Conservation (phyloP, 495 filamentous ascomycete species). For the Hypoxylon crocopeplum region DNA sequence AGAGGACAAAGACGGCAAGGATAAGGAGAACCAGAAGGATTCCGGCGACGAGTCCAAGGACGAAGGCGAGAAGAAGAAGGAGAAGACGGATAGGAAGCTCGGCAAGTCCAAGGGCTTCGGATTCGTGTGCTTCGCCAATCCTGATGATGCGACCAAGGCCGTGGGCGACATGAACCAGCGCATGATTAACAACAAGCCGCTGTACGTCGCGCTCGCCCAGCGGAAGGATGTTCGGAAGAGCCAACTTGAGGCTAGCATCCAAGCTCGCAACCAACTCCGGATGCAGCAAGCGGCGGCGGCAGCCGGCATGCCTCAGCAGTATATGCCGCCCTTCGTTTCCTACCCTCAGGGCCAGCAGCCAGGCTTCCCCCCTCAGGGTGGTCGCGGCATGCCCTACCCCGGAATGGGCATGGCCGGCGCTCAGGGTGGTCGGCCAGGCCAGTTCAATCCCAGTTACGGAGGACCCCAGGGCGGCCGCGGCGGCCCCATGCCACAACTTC, state of each 20-base stretch:
- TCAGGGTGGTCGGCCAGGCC: constrained; percentile 82
- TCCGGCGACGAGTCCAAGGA: constrained; percentile 60
- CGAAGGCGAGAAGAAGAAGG: constrained; percentile 63
- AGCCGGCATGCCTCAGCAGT: constrained; percentile 88
- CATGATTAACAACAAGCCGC: constrained; percentile 96
- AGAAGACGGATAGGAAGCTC: constrained; percentile 75
- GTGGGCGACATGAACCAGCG: constrained; percentile 99
- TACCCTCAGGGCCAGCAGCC: constrained; percentile 86
- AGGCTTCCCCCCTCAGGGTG: constrained; percentile 71
- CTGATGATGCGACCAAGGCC: constrained; percentile 98
- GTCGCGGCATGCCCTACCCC: constrained; percentile 86
- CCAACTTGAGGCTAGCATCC: constrained; percentile 98
- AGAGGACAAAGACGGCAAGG: constrained; percentile 64
- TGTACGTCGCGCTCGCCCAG: constrained; percentile 97
- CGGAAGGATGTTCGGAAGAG: constrained; percentile 99
- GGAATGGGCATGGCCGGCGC: constrained; percentile 81
- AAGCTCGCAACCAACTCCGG: constrained; percentile 96
- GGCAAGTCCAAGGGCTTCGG: constrained; percentile 99
- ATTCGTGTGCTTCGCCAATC: constrained; percentile 99
- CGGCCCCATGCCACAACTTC: constrained; percentile 74
- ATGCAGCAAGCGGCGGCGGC: constrained; percentile 97
- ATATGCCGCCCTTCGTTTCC: constrained; percentile 85
- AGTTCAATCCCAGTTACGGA: constrained; percentile 77
- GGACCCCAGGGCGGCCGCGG: constrained; percentile 85
- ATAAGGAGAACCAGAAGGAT: constrained; percentile 62